These are phyloP conservation scores for Fusarium abutilonis DNA, from an alignment of 2,329 filamentous ascomycete species.

Conservation along the genomic window DNA sequence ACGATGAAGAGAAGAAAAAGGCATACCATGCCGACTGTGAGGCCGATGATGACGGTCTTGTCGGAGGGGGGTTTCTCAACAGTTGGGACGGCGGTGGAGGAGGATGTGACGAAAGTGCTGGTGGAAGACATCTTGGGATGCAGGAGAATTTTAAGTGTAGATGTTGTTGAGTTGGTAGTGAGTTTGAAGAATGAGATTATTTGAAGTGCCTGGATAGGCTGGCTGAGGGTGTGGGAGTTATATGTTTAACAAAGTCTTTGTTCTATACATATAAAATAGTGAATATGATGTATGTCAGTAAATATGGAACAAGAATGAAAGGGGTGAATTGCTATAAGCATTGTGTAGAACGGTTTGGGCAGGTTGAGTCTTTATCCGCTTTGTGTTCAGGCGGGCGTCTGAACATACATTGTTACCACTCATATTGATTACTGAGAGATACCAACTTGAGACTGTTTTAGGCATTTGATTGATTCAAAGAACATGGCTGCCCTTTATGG, in stretches of 20 bases:
- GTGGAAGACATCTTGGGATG: constrained; percentile 13
- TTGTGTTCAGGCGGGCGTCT: no score
- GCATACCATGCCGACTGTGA: constrained; percentile 1
- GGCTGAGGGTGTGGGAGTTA: no score
- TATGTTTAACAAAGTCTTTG: background rate
- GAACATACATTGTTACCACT: no score
- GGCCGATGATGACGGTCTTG: background rate
- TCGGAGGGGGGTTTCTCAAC: background rate
- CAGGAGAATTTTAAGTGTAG: background rate
- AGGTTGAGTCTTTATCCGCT: background rate
- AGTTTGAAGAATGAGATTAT: background rate
- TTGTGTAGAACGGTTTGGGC: background rate
- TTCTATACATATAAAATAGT: background rate
- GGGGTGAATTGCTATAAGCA: background rate
- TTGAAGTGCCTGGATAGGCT: background rate
- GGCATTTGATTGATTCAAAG: no score
- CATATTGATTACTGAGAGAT: no score
- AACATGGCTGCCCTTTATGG: no score
- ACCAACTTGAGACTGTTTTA: no score
- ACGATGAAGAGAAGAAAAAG: constrained; percentile 21
- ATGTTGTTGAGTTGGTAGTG: background rate
- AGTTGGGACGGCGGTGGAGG: background rate
- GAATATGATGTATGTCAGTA: background rate
- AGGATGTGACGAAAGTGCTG: constrained; percentile 11
- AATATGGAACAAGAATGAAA: background rate